These are phyloP conservation scores for Henckelia pumila DNA, from an alignment of 257 asterid species.

Conservation along the genomic window DNA sequence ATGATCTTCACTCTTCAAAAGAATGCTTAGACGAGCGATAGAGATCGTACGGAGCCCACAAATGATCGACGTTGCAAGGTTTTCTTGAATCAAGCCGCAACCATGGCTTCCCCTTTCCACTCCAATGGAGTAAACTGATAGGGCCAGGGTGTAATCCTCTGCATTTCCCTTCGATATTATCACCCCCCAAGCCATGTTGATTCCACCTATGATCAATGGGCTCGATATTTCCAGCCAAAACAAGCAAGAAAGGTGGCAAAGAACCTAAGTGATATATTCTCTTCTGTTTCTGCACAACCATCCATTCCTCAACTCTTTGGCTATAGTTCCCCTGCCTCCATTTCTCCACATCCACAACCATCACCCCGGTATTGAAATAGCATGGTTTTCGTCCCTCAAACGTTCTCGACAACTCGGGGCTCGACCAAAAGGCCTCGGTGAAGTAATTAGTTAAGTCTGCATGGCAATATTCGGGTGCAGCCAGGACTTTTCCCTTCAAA, in stretches of 20 bases:
- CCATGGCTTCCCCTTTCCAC: conserved; percentile 91
- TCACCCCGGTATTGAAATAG: conserved; percentile 68
- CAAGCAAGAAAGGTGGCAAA: conserved; percentile 67
- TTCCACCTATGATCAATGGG: conserved; percentile 73
- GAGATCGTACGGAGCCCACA: conserved; percentile 86
- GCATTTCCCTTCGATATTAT: conserved; percentile 67
- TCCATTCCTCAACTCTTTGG: conserved; percentile 52
- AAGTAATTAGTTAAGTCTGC: conserved; percentile 64
- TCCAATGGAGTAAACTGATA: conserved; percentile 71
- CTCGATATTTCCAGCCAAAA: conserved; percentile 58
- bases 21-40: conserved; percentile 40
- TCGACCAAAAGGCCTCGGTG: conserved; percentile 47
- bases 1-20: conserved; percentile 42
- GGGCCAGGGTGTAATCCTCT: conserved; percentile 73
- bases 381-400: conserved; percentile 50
- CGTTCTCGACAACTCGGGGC: conserved; percentile 26
- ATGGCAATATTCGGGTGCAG: conserved; percentile 72
- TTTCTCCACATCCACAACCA: conserved; percentile 64
- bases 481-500: conserved; percentile 49
- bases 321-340: conserved; percentile 57
- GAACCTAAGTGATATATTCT: conserved; percentile 69
- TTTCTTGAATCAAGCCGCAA: conserved; percentile 63
- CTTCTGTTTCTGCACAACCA: conserved; percentile 57
- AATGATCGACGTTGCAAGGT: conserved; percentile 66
- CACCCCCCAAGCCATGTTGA: conserved; percentile 79